Evolutionary conservation across 495 filamentous ascomycete species (phyloP), one percentile per base, ranked within the genome.

Genomic region (Trichocladium antarcticum): DNA sequence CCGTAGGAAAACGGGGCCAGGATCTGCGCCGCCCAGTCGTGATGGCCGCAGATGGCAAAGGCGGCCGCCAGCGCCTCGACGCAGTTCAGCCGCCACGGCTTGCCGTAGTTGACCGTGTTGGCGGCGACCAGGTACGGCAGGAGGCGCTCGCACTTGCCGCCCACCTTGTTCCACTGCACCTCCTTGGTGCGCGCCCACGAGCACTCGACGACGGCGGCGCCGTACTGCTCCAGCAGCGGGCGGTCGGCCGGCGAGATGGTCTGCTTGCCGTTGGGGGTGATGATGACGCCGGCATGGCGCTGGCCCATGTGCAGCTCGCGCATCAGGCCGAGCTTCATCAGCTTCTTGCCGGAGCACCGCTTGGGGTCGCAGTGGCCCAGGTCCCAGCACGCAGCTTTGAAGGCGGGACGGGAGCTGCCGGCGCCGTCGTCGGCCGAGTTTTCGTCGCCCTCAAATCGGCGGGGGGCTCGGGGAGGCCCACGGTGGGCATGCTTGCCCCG

Each of bases 341-440:
- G 74, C 45, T 84, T 79, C 70, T 98, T 96, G 12, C 92, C 92
- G 0, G 90, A 96, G 65, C 92, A 98, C 57, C 93, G 74, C 65
- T 97, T 96, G 7, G 89, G 89, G 64, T 98, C 92, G 69, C 92
- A 98, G 65, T 98, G 92, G 41, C 87, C 88, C 31, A 98, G 72
- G 65, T 98, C 92, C 92, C 92, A 98, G 62, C 90, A 95, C 31
- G 90, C 92, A 38, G 92, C 93, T 71, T 85, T 88, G 76, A 85
- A 94, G 12, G 78, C 62, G 27, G 86, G 62, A 34, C 52, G 46
- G 19, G 50, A 38, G 83, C 49, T 71, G 70, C 32, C 69, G 60
- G 47, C 64, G 65, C 66, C 55, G 42, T 54, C 56, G 49, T 59
- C 49, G 48, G 58, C 42, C 65, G 69, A 57, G 24, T 62, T 48